A percentile compares a stretch with the other conserved stretches of the same genome.
Conservation (phyloP, 1,139 yeast species). For the Pichia sp. region DNA sequence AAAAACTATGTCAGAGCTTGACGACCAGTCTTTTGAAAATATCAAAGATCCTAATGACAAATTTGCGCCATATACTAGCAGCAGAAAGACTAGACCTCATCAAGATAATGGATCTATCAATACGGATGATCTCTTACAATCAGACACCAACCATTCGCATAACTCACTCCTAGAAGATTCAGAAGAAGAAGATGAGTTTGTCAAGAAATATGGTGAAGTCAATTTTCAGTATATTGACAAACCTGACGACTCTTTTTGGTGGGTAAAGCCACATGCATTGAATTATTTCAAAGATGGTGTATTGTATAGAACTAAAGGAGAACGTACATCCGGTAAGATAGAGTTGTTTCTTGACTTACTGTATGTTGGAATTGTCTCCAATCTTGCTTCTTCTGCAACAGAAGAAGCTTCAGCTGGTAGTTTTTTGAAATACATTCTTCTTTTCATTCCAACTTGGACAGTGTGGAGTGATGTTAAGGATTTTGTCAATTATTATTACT, state of each 20-base stretch:
- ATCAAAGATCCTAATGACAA: neutral
- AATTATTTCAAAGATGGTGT: neutral
- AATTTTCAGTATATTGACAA: neutral
- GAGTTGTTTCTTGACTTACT: neutral
- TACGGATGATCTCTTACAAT: neutral
- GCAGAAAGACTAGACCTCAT: neutral
- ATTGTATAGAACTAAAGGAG: neutral
- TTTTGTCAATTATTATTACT: neutral
- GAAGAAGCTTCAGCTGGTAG: neutral
- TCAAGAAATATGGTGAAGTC: neutral
- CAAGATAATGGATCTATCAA: neutral
- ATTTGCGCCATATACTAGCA: neutral
- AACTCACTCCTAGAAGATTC: neutral
- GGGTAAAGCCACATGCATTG: neutral
- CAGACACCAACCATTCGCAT: neutral
- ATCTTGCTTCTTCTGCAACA: neutral
- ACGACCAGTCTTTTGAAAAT: neutral
- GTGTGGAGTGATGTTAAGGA: neutral
- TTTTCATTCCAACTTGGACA: neutral
- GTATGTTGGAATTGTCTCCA: neutral
- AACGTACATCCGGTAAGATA: neutral
- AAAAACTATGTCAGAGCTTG: neutral
- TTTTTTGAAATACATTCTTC: neutral
- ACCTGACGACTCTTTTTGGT: neutral
- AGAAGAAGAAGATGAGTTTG: neutral